phyloP scores from a whole-genome alignment of 169 alveolate species.

The Cyclospora cayetanensis region DNA sequence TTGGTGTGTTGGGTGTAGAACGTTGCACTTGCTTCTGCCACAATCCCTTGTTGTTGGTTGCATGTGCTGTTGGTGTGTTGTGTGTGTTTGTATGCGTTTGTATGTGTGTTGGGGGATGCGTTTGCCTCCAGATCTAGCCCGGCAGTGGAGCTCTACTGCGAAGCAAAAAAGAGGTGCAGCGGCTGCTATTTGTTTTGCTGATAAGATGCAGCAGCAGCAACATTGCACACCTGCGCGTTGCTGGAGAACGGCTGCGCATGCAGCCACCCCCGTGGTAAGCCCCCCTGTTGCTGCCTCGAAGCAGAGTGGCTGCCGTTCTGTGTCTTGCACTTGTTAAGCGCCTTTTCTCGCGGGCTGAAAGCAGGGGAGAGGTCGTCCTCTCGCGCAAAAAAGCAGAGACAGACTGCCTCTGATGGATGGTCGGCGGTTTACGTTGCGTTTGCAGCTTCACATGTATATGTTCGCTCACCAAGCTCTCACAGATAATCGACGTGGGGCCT shows the following conservation, averaged over 20 bases:
- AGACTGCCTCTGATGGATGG: background rate
- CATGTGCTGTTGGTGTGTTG: background rate
- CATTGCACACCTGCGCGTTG: constrained; percentile 71
- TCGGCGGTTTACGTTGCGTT: background rate
- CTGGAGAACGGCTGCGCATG: constrained; percentile 47
- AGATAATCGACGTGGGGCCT: background rate
- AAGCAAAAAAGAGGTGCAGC: constrained; percentile 28
- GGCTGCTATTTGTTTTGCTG: constrained; percentile 7
- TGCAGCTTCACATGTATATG: constrained; percentile 49
- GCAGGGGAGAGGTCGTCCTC: background rate
- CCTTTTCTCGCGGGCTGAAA: background rate
- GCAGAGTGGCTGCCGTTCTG: background rate
- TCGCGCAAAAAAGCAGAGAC: background rate
- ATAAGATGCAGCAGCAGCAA: constrained; percentile 48
- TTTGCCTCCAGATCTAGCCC: background rate
- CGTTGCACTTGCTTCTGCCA: background rate
- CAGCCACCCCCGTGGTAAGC: background rate
- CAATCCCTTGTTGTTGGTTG: background rate
- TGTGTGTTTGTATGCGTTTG: background rate
- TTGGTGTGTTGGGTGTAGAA: background rate
- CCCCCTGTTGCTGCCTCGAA: background rate
- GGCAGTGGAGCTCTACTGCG: background rate
- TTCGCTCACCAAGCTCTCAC: constrained; percentile 38
- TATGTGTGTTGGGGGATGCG: background rate
- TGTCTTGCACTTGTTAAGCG: background rate